Evolutionary conservation across 345 rosid genomes (phyloP), one percentile per base, ranked within the genome.

Genomic region (Erysimum cheiranthoides): DNA sequence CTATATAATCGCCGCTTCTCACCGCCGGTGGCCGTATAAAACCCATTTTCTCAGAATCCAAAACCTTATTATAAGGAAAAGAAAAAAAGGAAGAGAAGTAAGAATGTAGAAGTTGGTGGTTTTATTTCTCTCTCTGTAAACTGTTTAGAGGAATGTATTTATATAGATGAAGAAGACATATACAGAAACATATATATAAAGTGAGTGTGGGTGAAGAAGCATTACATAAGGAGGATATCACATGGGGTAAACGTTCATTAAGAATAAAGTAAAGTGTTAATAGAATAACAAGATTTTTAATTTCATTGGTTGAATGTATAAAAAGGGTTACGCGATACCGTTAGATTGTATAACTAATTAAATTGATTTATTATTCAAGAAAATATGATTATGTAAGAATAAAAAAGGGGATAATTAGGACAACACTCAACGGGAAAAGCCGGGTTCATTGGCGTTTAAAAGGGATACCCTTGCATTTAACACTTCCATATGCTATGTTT

Each of bases 191-290:
- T 25, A 47, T 65, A 60, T 21, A 53, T 71, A 83, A 85, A 80
- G 78, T 75, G 84, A 70, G 79, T 73, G 81, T 73, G 73, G 73
- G 74, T 60, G 81, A 73, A 80, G 89, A 78, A 79, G 91, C 84
- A 83, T 54, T 62, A 80, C 85, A 81, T 66, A 85, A 77, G 87
- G 87, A 87, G 68, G 83, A 77, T 83, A 59, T 93, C 96, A 93
- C 98, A 90, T 91, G 97, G 96, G 72, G 68, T 42, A 81, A 88
- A 84, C 93, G 86, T 76, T 85, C 80, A 78, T 72, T 65, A 75
- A 54, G 66, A 79, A 73, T 85, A 79, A 84, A 89, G 81, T 79
- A 52, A 73, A 58, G 69, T 73, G 79, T 73, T 66, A 32, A 81
- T 70, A 64, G 74, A 83, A 14, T 45, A 45, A 46, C 57, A 39